Conservation (phyloP, 192 early-diverging fungal genomes). For the Kappamyces sp. region DNA sequence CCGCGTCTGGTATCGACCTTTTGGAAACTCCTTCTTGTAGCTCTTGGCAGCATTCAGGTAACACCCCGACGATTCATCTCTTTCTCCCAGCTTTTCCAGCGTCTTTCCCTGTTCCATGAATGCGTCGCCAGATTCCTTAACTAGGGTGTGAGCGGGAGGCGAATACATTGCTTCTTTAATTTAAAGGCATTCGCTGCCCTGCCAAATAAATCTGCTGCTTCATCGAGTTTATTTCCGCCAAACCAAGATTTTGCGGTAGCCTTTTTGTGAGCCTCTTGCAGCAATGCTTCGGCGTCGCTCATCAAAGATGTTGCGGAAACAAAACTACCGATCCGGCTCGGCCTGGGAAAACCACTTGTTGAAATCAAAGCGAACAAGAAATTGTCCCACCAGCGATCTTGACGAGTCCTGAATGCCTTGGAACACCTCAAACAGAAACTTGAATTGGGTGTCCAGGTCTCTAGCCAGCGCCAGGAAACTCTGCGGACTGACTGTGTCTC, state of each 20-base stretch:
- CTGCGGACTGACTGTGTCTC: too few relatives aligned
- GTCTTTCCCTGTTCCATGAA: slow-evolving; percentile 79
- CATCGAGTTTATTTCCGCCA: slow-evolving; percentile 82
- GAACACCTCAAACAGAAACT: slow-evolving; percentile 15
- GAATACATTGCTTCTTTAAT: slow-evolving; percentile 76
- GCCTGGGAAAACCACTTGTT: slow-evolving; percentile 11
- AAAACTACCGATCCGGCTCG: too few relatives aligned
- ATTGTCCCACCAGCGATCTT: not conserved
- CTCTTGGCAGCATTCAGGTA: slow-evolving; percentile 85
- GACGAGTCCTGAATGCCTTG: slow-evolving; percentile 10
- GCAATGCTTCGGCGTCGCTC: slow-evolving; percentile 13
- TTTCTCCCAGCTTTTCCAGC: slow-evolving; percentile 67
- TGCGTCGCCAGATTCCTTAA: slow-evolving; percentile 91
- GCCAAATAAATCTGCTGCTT: slow-evolving; percentile 88
- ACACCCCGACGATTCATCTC: slow-evolving; percentile 77
- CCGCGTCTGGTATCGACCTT: slow-evolving; percentile 3
- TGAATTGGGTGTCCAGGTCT: too few relatives aligned
- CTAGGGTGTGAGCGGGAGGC: slow-evolving; percentile 32
- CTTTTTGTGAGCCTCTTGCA: slow-evolving; percentile 48
- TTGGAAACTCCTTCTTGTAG: slow-evolving; percentile 65
- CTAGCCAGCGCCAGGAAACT: too few relatives aligned
- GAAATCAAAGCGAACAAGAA: slow-evolving; percentile 12
- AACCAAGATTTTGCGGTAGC: slow-evolving; percentile 35
- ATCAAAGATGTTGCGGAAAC: not conserved
- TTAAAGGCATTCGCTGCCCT: slow-evolving; percentile 93